Evolutionary conservation across 768 basidiomycete genomes (phyloP).

Genomic region (Kwoniella newhampshirensis): DNA sequence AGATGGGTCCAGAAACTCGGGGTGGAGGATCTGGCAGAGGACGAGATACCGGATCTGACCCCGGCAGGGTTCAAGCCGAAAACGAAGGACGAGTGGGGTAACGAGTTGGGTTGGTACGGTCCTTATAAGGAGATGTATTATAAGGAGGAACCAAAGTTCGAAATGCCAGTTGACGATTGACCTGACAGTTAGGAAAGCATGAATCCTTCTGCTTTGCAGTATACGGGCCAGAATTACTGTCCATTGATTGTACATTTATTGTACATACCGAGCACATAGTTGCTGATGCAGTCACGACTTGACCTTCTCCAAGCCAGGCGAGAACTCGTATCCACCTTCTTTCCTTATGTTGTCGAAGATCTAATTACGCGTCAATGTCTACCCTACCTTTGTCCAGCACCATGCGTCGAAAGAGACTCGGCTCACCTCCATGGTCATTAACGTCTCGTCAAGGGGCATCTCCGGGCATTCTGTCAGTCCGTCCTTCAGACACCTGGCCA

Average conservation of each 20-base stretch:
- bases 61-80: conserved; percentile 35
- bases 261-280: too few species aligned
- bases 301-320: conserved; percentile 36
- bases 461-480: conserved; percentile 26
- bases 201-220: too few species aligned
- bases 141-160: conserved; percentile 35
- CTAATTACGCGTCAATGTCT: conserved; percentile 7
- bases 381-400: not conserved
- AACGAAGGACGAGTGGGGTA: conserved; percentile 41
- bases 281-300: conserved; percentile 4
- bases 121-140: conserved; percentile 38
- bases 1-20: conserved; percentile 36
- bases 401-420: not conserved
- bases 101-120: conserved; percentile 40
- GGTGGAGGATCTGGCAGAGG: conserved; percentile 30
- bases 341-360: conserved; percentile 41
- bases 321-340: conserved; percentile 39
- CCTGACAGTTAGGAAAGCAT: too few species aligned
- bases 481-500: conserved; percentile 34
- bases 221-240: too few species aligned
- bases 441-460: conserved; percentile 35
- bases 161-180: conserved; percentile 10
- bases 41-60: conserved; percentile 38
- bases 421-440: conserved; percentile 42
- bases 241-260: too few species aligned